Evolutionary conservation across 345 rosid genomes (phyloP), one percentile per base, ranked within the genome.

Genomic region (Dipteronia dyeriana): DNA sequence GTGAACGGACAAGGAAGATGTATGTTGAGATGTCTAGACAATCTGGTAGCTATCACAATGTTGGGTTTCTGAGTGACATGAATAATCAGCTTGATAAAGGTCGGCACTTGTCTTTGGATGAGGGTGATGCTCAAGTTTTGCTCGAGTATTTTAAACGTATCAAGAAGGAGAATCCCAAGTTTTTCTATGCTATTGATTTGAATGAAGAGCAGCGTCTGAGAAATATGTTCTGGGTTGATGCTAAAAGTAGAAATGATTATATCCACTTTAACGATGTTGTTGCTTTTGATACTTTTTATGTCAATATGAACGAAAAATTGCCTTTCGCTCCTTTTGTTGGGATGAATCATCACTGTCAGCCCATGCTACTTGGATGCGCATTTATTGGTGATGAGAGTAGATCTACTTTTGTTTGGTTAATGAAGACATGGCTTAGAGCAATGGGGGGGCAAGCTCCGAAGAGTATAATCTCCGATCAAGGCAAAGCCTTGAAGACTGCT

Each of bases 361-460:
- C 85, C 29, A 77, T 88, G 74, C 79, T 90, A 78, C 87, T 90
- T 60, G 93, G 93, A 51, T 88, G 90, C 73, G 88, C 89, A 45
- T 72, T 90, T 68, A 54, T 90, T 64, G 84, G 90, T 19, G 91
- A 90, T 82, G 87, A 90, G 78, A 83, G 80, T 70, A 79, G 54
- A 63, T 66, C 84, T 14, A 88, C 91, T 2, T 85, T 79, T 83
- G 68, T 80, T 73, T 90, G 91, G 93, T 65, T 88, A 70, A 60
- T 88, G 86, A 84, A 73, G 82, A 82, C 90, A 51, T 90, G 93
- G 93, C 80, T 86, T 9, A 85, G 86, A 81, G 93, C 93, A 71
- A 85, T 90, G 88, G 89, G 90, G 43, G 89, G 91, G 38, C 82
- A 76, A 66, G 74, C 81, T 66, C 93, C 91, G 1, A 81, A 80